Evolutionary conservation across 164 flowering plant genomes (phyloP).

Genomic region (Cinnamomum micranthum): DNA sequence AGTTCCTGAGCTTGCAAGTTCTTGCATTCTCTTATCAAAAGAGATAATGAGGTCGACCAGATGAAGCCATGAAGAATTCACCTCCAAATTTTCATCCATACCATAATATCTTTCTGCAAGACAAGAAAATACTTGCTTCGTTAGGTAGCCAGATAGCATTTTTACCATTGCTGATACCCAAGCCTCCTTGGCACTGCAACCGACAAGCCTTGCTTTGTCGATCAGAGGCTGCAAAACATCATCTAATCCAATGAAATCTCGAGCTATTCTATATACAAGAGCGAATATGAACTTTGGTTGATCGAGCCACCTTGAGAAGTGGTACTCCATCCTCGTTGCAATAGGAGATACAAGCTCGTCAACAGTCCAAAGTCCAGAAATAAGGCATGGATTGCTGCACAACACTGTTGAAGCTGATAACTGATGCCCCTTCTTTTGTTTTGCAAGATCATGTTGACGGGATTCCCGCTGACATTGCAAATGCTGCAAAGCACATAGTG

Average conservation of each 20-base stretch:
- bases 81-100: constrained; percentile 27
- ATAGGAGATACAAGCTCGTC: constrained; percentile 64
- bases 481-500: constrained; percentile 65
- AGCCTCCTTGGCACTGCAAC: constrained; percentile 61
- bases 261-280: constrained; percentile 49
- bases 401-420: neutral
- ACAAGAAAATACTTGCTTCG: constrained; percentile 33
- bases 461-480: constrained; percentile 41
- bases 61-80: constrained; percentile 53
- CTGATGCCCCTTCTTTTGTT: constrained; percentile 16
- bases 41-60: constrained; percentile 47
- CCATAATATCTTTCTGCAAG: constrained; percentile 40
- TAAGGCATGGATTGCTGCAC: neutral
- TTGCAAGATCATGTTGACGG: constrained; percentile 21
- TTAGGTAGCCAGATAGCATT: constrained; percentile 44
- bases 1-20: constrained; percentile 42
- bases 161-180: constrained; percentile 67
- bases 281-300: constrained; percentile 65
- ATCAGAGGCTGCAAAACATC: constrained; percentile 67
- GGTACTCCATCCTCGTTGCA: constrained; percentile 49
- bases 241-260: constrained; percentile 44
- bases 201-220: constrained; percentile 49
- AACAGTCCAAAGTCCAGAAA: constrained; percentile 48
- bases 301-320: constrained; percentile 54
- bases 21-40: constrained; percentile 52